phyloP scores from a whole-genome alignment of 495 filamentous ascomycete genomes.

The Durotheca rogersii region DNA sequence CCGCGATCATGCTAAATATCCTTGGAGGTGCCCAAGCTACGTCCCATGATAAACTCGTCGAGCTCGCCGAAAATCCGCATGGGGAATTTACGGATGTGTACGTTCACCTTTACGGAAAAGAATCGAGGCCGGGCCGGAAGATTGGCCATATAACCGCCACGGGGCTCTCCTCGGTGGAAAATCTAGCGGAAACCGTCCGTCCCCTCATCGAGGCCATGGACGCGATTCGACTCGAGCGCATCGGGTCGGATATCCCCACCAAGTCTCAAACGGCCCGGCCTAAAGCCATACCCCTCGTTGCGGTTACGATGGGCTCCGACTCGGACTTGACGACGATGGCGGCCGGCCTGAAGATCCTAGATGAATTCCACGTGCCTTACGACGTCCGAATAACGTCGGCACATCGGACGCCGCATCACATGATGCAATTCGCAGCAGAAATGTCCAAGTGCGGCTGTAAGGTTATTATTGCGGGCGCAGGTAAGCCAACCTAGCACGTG shows the following conservation, averaged over 20 bases:
- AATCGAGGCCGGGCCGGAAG: constrained; percentile 80
- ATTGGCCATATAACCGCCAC: constrained; percentile 91
- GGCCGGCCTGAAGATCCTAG: constrained; percentile 73
- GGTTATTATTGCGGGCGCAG: constrained; percentile 90
- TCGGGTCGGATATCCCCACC: constrained; percentile 34
- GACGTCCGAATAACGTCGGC: constrained; percentile 86
- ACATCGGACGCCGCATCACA: constrained; percentile 82
- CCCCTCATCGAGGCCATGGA: constrained; percentile 66
- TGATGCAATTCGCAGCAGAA: constrained; percentile 71
- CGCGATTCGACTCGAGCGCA: constrained; percentile 61
- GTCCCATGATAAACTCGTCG: constrained; percentile 68
- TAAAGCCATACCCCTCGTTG: constrained; percentile 60
- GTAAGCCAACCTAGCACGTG: constrained; percentile 8
- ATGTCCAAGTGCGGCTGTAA: constrained; percentile 71
- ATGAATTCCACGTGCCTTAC: constrained; percentile 72
- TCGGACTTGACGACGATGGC: constrained; percentile 81
- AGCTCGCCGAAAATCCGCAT: constrained; percentile 62
- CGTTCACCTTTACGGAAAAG: constrained; percentile 92
- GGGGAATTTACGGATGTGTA: constrained; percentile 46
- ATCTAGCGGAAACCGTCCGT: constrained; percentile 69
- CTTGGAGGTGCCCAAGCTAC: constrained; percentile 71
- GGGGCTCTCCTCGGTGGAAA: constrained; percentile 60
- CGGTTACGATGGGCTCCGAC: constrained; percentile 94
- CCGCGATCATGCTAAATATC: constrained; percentile 94
- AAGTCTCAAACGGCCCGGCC: constrained; percentile 14